These are phyloP conservation scores for Puya raimondii DNA, from an alignment of 176 grass and related monocot genomes.

Conservation along the genomic window DNA sequence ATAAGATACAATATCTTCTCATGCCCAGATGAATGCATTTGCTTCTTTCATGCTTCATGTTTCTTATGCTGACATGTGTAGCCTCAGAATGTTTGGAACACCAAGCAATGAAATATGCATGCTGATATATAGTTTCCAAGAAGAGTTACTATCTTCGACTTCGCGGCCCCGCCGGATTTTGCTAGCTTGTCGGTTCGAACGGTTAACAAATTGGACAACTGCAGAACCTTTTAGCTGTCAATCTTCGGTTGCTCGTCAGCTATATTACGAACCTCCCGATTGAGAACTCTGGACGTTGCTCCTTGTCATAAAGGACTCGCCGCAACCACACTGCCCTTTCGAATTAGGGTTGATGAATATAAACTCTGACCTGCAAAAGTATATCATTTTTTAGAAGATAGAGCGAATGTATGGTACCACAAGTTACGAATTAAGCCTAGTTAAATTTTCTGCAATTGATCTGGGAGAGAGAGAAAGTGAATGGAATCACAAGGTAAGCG, in stretches of 20 bases:
- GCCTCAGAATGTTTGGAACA: too few species aligned
- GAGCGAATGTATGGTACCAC: background rate
- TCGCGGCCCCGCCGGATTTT: background rate
- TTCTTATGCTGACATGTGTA: too few species aligned
- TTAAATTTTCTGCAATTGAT: background rate
- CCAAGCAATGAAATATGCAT: background rate
- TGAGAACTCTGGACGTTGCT: slow-evolving; percentile 18
- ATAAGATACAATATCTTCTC: too few species aligned
- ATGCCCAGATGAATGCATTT: too few species aligned
- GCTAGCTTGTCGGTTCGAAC: background rate
- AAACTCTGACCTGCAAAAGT: slow-evolving; percentile 63
- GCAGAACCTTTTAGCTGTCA: background rate
- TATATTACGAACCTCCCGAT: background rate
- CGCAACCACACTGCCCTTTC: slow-evolving; percentile 79
- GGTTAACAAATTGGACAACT: background rate
- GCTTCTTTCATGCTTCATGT: too few species aligned
- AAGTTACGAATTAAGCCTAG: background rate
- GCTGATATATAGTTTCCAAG: background rate
- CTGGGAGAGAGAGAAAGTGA: too few species aligned
- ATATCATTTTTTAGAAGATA: background rate
- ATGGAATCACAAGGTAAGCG: too few species aligned
- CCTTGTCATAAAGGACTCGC: slow-evolving; percentile 83
- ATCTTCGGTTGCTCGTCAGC: background rate
- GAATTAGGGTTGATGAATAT: slow-evolving; percentile 90
- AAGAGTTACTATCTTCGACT: background rate